phyloP scores from a whole-genome alignment of 2,329 filamentous ascomycete genomes.

The Trichoderma sp. region DNA sequence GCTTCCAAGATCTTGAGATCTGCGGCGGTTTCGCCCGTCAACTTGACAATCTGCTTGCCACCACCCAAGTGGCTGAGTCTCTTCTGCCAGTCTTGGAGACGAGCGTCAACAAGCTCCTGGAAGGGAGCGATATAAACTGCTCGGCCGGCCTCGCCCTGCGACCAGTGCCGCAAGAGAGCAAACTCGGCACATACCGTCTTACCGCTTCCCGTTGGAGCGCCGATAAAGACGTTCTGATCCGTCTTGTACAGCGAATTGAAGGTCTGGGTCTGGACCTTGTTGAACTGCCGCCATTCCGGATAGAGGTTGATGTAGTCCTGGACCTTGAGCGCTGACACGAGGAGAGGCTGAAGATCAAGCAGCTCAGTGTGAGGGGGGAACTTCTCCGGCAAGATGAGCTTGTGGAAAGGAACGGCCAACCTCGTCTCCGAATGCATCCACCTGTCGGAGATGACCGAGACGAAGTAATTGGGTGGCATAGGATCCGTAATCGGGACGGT shows the following conservation, averaged over 20 bases:
- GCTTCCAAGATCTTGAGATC: conserved; percentile 87
- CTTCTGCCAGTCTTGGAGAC: conserved; percentile 81
- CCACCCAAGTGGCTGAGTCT: conserved; percentile 72
- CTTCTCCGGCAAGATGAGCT: conserved; percentile 89
- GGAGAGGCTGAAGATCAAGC: conserved; percentile 87
- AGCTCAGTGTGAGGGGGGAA: conserved; percentile 93
- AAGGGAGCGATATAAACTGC: conserved; percentile 94
- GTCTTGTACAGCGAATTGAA: conserved; percentile 92
- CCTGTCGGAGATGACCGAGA: conserved; percentile 88
- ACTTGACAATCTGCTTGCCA: conserved; percentile 87
- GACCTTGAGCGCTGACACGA: conserved; percentile 83
- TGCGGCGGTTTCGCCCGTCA: conserved; percentile 88
- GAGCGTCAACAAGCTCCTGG: conserved; percentile 85
- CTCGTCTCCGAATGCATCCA: conserved; percentile 99
- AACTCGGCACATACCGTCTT: conserved; percentile 98
- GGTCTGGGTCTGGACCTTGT: conserved; percentile 95
- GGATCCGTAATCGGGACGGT: conserved; percentile 96
- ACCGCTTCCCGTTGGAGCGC: conserved; percentile 89
- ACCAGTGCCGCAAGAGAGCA: conserved; percentile 86
- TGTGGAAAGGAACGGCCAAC: conserved; percentile 90
- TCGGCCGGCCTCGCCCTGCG: conserved; percentile 58
- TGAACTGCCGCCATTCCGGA: conserved; percentile 83
- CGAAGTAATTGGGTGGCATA: conserved; percentile 98
- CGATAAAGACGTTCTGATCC: conserved; percentile 91
- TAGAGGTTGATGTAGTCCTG: conserved; percentile 83